Evolutionary conservation across 2,329 filamentous ascomycete species (phyloP), one percentile per base, ranked within the genome.

Genomic region (Tolypocladium nubicola): DNA sequence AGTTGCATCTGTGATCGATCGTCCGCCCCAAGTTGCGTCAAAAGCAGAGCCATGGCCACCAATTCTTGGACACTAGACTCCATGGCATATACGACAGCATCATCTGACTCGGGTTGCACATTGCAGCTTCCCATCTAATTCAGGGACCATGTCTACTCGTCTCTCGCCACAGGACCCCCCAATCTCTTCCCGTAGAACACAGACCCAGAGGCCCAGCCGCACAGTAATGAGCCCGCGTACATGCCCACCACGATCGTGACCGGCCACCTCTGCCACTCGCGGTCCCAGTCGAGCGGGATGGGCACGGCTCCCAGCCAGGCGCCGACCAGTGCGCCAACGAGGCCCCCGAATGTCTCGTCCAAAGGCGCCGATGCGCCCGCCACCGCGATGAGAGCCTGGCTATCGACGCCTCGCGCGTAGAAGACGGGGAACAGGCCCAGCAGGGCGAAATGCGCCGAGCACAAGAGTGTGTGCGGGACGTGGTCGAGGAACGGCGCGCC

Each of bases 241-340:
- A 88, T 79, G 3, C 94, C 94, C 2, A 83, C 85, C 5, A 97
- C 74, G 58, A 99, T 88, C 0, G 94, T 99, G 53, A 97, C 87
- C 0, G 94, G 94, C 89, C 93, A 99, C 71, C 87, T 89, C 81
- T 99, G 94, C 94, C 94, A 99, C 65, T 96, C 91, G n/a, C 94
- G 85, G 71, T 99, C 94, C 93, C 93, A 97, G 71, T 99, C 94
- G 63, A 99, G 76, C 2, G 94, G 94, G 64, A 99, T 97, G 0
- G 95, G 94, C 56, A 97, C 84, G 9, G 94, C 94, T 4, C 94
- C 94, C 47, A 96, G 75, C 94, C 94, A 97, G 45, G 90, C 90
- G 7, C 94, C 94, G 1, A 93, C 66, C 33, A 87, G 76, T 0
- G 85, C 85, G 6, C 94, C 94, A n/a, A 92, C 71, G 11, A 90